Evolutionary conservation across 768 basidiomycete species (phyloP).

Genomic region (Tylopilus cervinicoccineus): DNA sequence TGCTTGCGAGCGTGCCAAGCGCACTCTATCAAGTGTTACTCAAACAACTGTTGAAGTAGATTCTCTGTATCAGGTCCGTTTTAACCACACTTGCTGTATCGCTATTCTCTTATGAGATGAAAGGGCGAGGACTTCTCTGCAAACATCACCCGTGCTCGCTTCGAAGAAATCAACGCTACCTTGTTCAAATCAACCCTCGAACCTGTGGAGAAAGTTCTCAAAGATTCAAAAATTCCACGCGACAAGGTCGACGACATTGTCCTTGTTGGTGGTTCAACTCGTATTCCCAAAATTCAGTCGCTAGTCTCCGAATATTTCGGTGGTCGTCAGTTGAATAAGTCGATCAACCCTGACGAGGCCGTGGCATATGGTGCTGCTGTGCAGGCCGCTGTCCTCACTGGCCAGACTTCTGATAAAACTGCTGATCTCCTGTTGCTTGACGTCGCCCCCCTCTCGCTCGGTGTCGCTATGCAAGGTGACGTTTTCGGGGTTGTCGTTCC

Average conservation of each 20-base stretch:
- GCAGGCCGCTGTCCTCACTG: conserved; percentile 97
- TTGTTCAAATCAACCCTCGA: conserved; percentile 97
- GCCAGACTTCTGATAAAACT: conserved; percentile 98
- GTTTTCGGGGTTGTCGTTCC: conserved; percentile 99
- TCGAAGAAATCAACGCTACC: conserved; percentile 97
- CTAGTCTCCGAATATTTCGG: conserved; percentile 99
- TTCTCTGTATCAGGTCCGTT: conserved; percentile 85
- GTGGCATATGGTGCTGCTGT: conserved; percentile 99
- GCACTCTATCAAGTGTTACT: conserved; percentile 95
- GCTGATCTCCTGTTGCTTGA: conserved; percentile 98
- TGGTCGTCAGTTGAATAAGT: conserved; percentile 98
- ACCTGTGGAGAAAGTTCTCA: conserved; percentile 97
- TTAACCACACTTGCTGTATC: neutral
- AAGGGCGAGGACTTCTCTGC: conserved; percentile 98
- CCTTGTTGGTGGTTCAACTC: conserved; percentile 98
- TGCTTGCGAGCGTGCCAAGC: conserved; percentile 99
- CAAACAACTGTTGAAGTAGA: conserved; percentile 99
- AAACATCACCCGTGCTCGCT: conserved; percentile 98
- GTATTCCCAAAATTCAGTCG: conserved; percentile 98
- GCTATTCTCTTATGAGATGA: conserved; percentile 7
- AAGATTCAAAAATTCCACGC: conserved; percentile 97
- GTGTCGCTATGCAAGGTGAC: conserved; percentile 99
- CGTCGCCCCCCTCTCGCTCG: conserved; percentile 96
- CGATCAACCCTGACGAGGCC: conserved; percentile 99
- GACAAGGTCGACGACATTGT: conserved; percentile 99